These are phyloP conservation scores for Fraxinus platypoda DNA, from an alignment of 305 asterid species.

Conservation along the genomic window DNA sequence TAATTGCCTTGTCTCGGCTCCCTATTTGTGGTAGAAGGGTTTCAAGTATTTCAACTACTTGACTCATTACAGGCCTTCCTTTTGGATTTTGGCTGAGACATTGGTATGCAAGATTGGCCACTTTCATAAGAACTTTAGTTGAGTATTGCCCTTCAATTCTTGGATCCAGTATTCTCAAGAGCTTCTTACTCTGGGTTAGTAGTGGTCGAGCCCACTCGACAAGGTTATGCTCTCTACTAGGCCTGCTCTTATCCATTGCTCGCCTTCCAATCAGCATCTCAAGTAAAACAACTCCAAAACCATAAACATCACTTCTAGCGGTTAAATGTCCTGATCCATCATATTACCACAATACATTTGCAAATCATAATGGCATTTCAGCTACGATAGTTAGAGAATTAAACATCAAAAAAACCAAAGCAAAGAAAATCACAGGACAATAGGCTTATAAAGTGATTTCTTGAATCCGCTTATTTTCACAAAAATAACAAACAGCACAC, in stretches of 20 bases:
- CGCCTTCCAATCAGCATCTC: conserved; percentile 83
- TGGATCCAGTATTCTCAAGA: conserved; percentile 64
- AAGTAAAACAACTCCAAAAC: conserved; percentile 86
- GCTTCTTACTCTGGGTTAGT: conserved; percentile 68
- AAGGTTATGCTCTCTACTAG: conserved; percentile 84
- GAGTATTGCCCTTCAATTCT: conserved; percentile 81
- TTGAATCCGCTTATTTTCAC: background rate
- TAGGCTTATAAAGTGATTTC: background rate
- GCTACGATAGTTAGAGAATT: background rate
- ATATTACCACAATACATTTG: background rate
- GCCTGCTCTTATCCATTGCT: conserved; percentile 85
- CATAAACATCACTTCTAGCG: conserved; percentile 83
- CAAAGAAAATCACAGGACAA: background rate
- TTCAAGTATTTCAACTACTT: conserved; percentile 80
- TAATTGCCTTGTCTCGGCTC: conserved; percentile 37
- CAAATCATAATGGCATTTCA: background rate
- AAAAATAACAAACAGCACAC: background rate
- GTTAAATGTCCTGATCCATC: conserved; percentile 67
- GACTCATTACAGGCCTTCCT: conserved; percentile 83
- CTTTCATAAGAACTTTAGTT: conserved; percentile 48
- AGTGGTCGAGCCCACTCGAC: conserved; percentile 93
- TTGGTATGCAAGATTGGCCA: conserved; percentile 68
- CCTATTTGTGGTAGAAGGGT: conserved; percentile 49
- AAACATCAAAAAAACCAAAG: background rate
- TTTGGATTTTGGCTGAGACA: conserved; percentile 92